Percentiles rank a stretch among this genome's conserved stretches.
phyloP scores from a whole-genome alignment of 257 asterid genomes.

The Solanum piurae region DNA sequence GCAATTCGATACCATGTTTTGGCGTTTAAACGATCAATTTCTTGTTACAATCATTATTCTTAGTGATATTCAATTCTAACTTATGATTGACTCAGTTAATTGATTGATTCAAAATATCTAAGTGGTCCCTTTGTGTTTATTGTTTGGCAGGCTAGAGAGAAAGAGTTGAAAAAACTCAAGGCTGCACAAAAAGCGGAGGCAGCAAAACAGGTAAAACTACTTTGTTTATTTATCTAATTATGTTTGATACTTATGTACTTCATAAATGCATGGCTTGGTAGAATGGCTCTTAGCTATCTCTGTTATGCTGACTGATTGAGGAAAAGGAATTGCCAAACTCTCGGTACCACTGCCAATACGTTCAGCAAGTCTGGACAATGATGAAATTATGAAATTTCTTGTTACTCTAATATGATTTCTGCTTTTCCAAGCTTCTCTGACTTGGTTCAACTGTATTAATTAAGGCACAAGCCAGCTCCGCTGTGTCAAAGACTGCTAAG shows the following conservation, averaged over 20 bases:
- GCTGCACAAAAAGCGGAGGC: conserved; percentile 88
- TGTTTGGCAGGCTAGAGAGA: conserved; percentile 63
- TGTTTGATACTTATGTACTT: neutral
- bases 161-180: conserved; percentile 74
- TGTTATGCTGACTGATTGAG: neutral
- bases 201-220: conserved; percentile 46
- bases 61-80: neutral
- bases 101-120: neutral
- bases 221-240: neutral
- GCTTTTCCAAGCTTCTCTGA: neutral
- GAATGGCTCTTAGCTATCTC: neutral
- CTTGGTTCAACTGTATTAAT: neutral
- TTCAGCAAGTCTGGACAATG: neutral
- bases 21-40: neutral
- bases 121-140: neutral
- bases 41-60: neutral
- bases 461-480: conserved; percentile 59
- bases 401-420: neutral
- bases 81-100: neutral
- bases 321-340: neutral
- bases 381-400: neutral
- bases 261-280: neutral
- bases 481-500: conserved; percentile 52
- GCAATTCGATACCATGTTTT: neutral
- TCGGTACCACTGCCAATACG: neutral